A percentile compares a stretch with the other conserved stretches of the same genome.
phyloP scores from a whole-genome alignment of 1,284 basidiomycete species.

The Cystobasidium slooffiae region DNA sequence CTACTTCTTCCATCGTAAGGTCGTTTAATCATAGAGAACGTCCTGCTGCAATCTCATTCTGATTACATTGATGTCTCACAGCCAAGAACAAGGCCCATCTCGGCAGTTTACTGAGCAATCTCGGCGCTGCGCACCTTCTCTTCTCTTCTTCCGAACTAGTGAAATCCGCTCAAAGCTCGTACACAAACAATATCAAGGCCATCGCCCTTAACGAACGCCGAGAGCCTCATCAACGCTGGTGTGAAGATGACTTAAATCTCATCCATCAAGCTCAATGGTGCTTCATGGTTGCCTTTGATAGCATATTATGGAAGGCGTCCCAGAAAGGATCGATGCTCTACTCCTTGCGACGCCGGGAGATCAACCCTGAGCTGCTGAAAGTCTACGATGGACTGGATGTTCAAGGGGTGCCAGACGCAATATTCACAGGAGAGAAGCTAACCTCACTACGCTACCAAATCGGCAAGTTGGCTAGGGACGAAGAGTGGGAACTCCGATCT shows the following conservation, averaged over 20 bases:
- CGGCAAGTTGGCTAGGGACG: constrained; percentile 30
- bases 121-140: constrained; percentile 38
- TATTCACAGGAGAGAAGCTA: constrained; percentile 23
- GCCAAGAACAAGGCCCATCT: constrained; percentile 37
- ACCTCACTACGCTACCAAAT: constrained; percentile 21
- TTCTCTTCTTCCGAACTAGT: constrained; percentile 34
- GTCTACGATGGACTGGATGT: constrained; percentile 15
- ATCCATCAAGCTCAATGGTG: constrained; percentile 26
- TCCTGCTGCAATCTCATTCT: neutral
- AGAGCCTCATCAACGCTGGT: neutral
- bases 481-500: constrained; percentile 23
- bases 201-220: constrained; percentile 6
- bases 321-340: constrained; percentile 43
- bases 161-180: neutral
- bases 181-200: constrained; percentile 21
- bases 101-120: constrained; percentile 28
- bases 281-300: constrained; percentile 26
- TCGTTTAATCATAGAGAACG: neutral
- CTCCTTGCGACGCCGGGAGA: neutral
- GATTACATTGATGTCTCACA: constrained; percentile 6
- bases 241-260: neutral
- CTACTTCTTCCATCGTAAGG: constrained; percentile 43
- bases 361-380: constrained; percentile 22
- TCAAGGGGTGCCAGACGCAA: neutral
- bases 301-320: constrained; percentile 13